phyloP scores from a whole-genome alignment of 2,329 filamentous ascomycete genomes.

The Colletotrichum karsti region DNA sequence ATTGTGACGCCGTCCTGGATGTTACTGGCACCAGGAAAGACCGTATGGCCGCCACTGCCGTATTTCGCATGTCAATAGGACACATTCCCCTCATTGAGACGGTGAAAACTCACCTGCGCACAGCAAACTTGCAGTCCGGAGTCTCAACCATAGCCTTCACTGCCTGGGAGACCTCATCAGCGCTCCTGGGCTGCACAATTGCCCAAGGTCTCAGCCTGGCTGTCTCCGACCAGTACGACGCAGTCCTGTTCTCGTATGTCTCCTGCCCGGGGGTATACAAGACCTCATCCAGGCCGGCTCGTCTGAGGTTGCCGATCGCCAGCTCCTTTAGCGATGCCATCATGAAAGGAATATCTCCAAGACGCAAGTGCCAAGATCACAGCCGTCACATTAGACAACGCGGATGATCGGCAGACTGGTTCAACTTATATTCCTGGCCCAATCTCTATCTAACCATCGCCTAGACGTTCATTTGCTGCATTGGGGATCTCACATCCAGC shows the following conservation, averaged over 20 bases:
- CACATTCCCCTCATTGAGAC: too few species aligned
- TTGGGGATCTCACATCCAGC: neutral
- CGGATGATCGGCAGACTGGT: too few species aligned
- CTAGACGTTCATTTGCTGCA: too few species aligned
- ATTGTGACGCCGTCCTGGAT: constrained; percentile 52
- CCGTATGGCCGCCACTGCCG: neutral
- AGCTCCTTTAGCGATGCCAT: too few species aligned
- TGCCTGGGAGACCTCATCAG: constrained; percentile 32
- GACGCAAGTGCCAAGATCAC: too few species aligned
- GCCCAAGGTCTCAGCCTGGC: constrained; percentile 32
- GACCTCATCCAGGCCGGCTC: neutral
- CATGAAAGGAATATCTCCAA: too few species aligned
- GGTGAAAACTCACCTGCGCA: too few species aligned
- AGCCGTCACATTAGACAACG: too few species aligned
- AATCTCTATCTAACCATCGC: too few species aligned
- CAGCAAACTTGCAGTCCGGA: neutral
- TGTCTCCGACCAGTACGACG: neutral
- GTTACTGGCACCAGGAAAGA: constrained; percentile 40
- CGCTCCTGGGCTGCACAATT: constrained; percentile 33
- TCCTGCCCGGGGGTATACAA: neutral
- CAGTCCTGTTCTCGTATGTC: neutral
- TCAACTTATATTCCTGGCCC: too few species aligned
- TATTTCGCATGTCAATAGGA: too few species aligned
- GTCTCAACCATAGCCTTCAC: neutral
- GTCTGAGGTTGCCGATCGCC: neutral